Evolutionary conservation across 768 basidiomycete species (phyloP).

Genomic region (Xerocomellus amylosporus): DNA sequence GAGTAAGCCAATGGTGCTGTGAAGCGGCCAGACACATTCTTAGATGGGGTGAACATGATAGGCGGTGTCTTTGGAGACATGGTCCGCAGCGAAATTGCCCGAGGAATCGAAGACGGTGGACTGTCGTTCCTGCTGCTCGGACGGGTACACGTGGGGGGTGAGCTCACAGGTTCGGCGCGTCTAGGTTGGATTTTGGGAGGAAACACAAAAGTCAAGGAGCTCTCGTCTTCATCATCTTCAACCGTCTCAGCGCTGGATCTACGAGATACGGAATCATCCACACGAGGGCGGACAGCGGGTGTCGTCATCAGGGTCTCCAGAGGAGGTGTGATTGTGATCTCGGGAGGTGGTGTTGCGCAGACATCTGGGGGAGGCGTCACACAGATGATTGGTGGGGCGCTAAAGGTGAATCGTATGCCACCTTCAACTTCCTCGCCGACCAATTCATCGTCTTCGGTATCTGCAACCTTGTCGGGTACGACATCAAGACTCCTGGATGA

Average conservation of each 20-base stretch:
- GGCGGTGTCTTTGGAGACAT: slow-evolving; percentile 30
- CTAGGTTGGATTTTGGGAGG: slow-evolving; percentile 12
- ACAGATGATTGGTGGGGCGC: slow-evolving; percentile 45
- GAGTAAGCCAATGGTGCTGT: slow-evolving; percentile 23
- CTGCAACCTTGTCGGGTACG: slow-evolving; percentile 37
- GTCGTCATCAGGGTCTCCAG: slow-evolving; percentile 13
- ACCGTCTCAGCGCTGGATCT: slow-evolving; percentile 8
- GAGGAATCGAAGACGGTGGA: slow-evolving; percentile 54
- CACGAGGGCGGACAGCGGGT: slow-evolving; percentile 16
- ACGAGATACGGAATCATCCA: neutral
- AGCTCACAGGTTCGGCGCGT: slow-evolving; percentile 3
- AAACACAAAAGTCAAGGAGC: slow-evolving; percentile 23
- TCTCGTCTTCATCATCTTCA: slow-evolving; percentile 27
- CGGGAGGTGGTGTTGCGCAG: slow-evolving; percentile 29
- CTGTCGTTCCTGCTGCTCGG: slow-evolving; percentile 16
- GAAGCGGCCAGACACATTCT: slow-evolving; percentile 28
- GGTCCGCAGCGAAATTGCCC: slow-evolving; percentile 36
- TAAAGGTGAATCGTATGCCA: slow-evolving; percentile 74
- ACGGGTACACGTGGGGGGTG: slow-evolving; percentile 9
- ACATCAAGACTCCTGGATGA: slow-evolving; percentile 33
- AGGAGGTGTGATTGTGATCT: slow-evolving; percentile 23
- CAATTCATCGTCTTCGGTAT: slow-evolving; percentile 45
- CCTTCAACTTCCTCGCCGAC: slow-evolving; percentile 58
- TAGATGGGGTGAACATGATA: slow-evolving; percentile 36
- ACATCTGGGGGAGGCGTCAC: slow-evolving; percentile 27